phyloP scores from a whole-genome alignment of 805 yeast species.

The Torulaspora maleeae region DNA sequence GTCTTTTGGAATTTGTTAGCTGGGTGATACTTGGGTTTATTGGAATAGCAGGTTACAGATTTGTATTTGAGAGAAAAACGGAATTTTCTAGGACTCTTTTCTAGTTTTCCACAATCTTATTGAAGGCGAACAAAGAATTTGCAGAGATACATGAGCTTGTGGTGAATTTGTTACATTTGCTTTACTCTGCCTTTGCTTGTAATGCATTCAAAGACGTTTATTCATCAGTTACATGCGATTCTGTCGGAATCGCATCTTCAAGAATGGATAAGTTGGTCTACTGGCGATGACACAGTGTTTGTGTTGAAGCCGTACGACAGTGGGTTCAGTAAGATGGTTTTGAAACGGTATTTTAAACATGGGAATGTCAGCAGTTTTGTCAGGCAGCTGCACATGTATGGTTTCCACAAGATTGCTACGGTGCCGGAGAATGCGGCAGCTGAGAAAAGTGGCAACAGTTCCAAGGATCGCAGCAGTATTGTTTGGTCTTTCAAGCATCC shows the following conservation, averaged over 20 bases:
- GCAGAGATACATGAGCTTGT: constrained; percentile 3
- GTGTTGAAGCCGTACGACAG: constrained; percentile 28
- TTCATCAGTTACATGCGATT: constrained; percentile 31
- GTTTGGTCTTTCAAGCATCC: constrained; percentile 35
- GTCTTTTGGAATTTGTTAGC: not conserved
- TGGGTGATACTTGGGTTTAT: not conserved
- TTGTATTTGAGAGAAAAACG: not conserved
- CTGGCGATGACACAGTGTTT: constrained; percentile 20
- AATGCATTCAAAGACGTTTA: constrained; percentile 29
- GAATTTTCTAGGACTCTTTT: not conserved
- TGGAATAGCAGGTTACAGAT: not conserved
- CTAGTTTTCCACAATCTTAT: not conserved
- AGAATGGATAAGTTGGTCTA: constrained; percentile 30
- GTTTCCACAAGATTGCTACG: constrained; percentile 69
- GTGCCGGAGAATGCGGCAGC: constrained; percentile 4
- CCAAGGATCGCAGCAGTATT: constrained; percentile 13
- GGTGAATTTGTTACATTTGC: not conserved
- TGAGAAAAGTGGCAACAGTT: constrained; percentile 1
- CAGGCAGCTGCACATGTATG: constrained; percentile 93
- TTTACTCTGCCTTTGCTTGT: not conserved
- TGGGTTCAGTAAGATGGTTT: constrained; percentile 26
- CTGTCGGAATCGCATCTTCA: constrained; percentile 22
- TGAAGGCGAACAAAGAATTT: not conserved
- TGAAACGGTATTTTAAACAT: constrained; percentile 83
- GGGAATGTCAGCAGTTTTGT: constrained; percentile 92